Evolutionary conservation across 1,284 basidiomycete genomes (phyloP).

Genomic region (Agroathelia rolfsii): DNA sequence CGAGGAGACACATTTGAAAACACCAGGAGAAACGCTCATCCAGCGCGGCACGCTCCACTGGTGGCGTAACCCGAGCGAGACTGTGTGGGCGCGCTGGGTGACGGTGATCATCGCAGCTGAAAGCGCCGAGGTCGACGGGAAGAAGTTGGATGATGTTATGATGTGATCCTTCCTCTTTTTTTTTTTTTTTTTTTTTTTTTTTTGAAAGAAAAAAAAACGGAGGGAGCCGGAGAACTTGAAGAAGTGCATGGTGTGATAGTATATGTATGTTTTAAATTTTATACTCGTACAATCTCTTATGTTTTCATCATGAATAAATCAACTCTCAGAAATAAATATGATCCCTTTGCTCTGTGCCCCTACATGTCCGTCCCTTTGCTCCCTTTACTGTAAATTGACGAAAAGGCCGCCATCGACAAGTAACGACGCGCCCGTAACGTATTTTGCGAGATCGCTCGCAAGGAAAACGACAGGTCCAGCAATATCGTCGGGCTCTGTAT

Average conservation of each 20-base stretch:
- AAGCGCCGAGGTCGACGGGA: slow-evolving; percentile 37
- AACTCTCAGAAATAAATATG: too few relatives aligned
- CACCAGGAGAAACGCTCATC: slow-evolving; percentile 46
- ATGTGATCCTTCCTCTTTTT: too few relatives aligned
- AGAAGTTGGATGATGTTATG: too few relatives aligned
- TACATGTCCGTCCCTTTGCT: too few relatives aligned
- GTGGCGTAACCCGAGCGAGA: slow-evolving; percentile 51
- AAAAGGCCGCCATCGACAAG: slow-evolving; percentile 74
- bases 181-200: too few relatives aligned
- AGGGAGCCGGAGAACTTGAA: too few relatives aligned
- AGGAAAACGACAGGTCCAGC: slow-evolving; percentile 74
- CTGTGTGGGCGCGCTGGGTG: slow-evolving; percentile 42
- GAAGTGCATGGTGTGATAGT: too few relatives aligned
- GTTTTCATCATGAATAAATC: too few relatives aligned
- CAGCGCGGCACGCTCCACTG: slow-evolving; percentile 52
- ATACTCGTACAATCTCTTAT: too few relatives aligned
- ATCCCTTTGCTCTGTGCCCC: too few relatives aligned
- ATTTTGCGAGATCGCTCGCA: slow-evolving; percentile 65
- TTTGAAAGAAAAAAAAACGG: too few relatives aligned
- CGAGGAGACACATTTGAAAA: slow-evolving; percentile 39
- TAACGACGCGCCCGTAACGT: slow-evolving; percentile 61
- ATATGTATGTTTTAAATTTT: too few relatives aligned
- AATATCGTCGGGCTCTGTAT: slow-evolving; percentile 57
- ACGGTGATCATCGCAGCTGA: slow-evolving; percentile 44
- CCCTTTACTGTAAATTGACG: slow-evolving; percentile 71